phyloP scores from a whole-genome alignment of 768 basidiomycete genomes.

The Lactarius hengduanensis region DNA sequence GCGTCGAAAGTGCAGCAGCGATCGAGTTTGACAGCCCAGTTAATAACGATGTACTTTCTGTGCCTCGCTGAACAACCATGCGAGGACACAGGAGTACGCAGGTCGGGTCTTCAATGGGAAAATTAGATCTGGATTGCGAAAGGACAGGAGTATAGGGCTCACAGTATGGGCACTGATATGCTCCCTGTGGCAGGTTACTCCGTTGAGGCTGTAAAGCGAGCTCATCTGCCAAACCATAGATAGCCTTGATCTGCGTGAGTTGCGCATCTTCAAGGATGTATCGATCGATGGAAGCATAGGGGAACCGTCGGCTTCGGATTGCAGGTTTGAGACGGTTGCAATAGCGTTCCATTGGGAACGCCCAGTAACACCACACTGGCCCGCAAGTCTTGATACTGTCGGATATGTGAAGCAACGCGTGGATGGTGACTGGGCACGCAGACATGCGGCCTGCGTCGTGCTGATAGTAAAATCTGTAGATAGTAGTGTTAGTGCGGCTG shows the following conservation, averaged over 20 bases:
- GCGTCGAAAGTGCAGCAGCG: neutral
- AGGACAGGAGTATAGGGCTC: neutral
- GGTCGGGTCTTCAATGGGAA: neutral
- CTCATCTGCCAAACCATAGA: neutral
- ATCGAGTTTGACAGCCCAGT: neutral
- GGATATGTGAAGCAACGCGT: conserved; percentile 36
- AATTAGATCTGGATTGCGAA: neutral
- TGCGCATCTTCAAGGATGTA: neutral
- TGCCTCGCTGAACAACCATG: neutral
- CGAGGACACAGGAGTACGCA: neutral
- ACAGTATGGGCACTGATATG: neutral
- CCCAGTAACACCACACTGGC: conserved; percentile 34
- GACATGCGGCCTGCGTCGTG: conserved; percentile 29
- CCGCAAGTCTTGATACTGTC: conserved; percentile 32
- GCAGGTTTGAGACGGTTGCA: conserved; percentile 31
- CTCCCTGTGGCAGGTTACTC: neutral
- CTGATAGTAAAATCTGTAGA: conserved; percentile 34
- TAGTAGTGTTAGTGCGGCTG: neutral
- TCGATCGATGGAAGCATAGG: conserved; percentile 13
- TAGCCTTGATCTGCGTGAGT: neutral
- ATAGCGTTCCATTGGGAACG: conserved; percentile 36
- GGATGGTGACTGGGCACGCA: conserved; percentile 37
- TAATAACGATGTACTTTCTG: neutral
- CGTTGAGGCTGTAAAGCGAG: neutral
- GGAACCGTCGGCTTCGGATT: conserved; percentile 29